Evolutionary conservation across 2,329 filamentous ascomycete genomes (phyloP), one percentile per base, ranked within the genome.

Genomic region (Hypoxylon sp.): DNA sequence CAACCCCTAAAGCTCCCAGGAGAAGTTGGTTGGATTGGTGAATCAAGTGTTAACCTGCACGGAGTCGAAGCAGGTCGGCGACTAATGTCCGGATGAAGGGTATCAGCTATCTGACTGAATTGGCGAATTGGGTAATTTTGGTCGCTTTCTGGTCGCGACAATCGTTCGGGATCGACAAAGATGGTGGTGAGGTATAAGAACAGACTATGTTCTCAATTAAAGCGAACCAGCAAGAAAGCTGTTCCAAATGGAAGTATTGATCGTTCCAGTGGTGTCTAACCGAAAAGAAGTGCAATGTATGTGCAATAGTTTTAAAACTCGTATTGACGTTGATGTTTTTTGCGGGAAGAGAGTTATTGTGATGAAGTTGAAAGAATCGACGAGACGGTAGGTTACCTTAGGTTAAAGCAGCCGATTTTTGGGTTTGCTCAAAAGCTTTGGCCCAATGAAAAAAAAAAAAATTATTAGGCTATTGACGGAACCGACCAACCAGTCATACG

Each of bases 1-100:
- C 74, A 74, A 67, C 63, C 69, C 38, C 59, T 57, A 61, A 60
- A 60, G 52, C 50, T 59, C 28, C 38, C 60, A 48, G 48, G 41
- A 49, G 43, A 43, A 51, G 23, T 56, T 56, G 63, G 30, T 58
- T 50, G 50, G 48, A 45, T 13, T 45, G 43, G 60, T 25, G 49
- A 65, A 17, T 19, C 53, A 53, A 28, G 19, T 52, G 43, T 38
- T 30, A 50, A 38, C 32, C 48, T 30, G 52, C 6, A 48, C 32
- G n/a, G 51, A 36, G 17, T 53, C 25, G 49, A 46, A 19, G 50
- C 25, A 32, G 32, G 50, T 48, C 30, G 19, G 28, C 25, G 51
- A 51, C 56, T 19, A 34, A 32, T 46, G 45, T 58, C 36, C 23
- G 55, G 38, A 53, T 51, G 36, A 46, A 32, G 11, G 32, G 36